Evolutionary conservation across 179 eudicot species (phyloP), one percentile per base, ranked within the genome.

Genomic region (Nepenthes alata): DNA sequence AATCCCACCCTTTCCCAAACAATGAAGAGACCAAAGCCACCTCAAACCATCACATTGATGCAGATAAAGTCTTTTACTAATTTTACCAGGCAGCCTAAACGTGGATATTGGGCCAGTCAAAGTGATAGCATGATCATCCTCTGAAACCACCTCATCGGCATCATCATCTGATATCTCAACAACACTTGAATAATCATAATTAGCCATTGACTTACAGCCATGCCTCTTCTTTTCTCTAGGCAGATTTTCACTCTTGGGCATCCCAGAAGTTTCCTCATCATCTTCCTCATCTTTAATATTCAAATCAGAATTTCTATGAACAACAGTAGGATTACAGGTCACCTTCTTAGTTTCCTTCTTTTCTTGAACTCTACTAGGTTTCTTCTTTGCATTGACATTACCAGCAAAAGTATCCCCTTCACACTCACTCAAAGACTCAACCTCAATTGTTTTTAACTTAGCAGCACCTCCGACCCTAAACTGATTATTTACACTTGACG

Each of bases 1-100:
- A 56, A 94, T 85, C 55, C 99, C 99, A 58, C 97, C 97, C 79
- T 89, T 87, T 47, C 87, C 89, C 77, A 85, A 79, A 58, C 85
- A 85, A 68, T 94, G 95, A 74, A 94, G 89, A 67, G 96, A 82
- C 99, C 99, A 94, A 15, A 94, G 91, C 99, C 99, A 94, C 82
- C 74, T 87, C 73, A 94, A 67, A 8, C 99, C 99, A 10, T 94
- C 97, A 61, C 96, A 87, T 67, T 94, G 99, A 75, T 94, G 99
- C 57, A 97, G 96, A 72, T 80, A 94, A 66, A 94, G 52, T 87
- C 90, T 87, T 39, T 80, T 80, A 38, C 81, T 88, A 73, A 90
- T 78, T 77, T 76, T 81, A 39, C 80, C 62, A 3, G 86, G 76
- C 61, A 94, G 72, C 60, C 63, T 70, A 61, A 64, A 94, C 11